Percentiles rank a stretch among this genome's conserved stretches.
Conservation (phyloP, 805 yeast genomes). For the Kodamaea jinghongensis region DNA sequence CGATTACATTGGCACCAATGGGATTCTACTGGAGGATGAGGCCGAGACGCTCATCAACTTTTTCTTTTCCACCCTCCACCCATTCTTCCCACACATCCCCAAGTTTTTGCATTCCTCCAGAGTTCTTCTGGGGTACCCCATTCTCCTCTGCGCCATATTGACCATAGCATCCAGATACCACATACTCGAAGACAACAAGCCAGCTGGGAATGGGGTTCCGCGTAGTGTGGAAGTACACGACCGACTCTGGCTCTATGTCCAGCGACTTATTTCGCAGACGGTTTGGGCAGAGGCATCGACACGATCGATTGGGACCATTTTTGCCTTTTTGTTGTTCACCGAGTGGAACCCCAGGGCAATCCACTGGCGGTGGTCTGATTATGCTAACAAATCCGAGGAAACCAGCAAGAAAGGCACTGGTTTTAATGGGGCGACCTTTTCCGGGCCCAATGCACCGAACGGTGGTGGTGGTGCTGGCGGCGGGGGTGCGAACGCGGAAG, state of each 20-base stretch:
- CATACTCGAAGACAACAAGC: conserved; percentile 43
- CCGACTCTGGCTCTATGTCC: conserved; percentile 80
- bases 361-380: conserved; percentile 84
- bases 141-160: conserved; percentile 73
- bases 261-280: conserved; percentile 74
- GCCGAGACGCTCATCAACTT: conserved; percentile 55
- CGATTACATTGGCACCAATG: conserved; percentile 59
- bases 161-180: conserved; percentile 82
- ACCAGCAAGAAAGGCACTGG: conserved; percentile 2
- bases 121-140: conserved; percentile 72
- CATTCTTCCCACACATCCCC: conserved; percentile 87
- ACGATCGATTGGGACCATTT: conserved; percentile 79
- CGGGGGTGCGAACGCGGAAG: too few species aligned
- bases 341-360: conserved; percentile 97
- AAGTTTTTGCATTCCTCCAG: conserved; percentile 63
- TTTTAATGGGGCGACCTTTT: too few species aligned
- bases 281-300: conserved; percentile 95
- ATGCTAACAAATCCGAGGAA: conserved; percentile 63
- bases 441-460: background rate
- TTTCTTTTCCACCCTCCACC: conserved; percentile 79
- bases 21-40: conserved; percentile 59
- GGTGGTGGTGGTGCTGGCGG: too few species aligned
- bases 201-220: conserved; percentile 28
- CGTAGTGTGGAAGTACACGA: conserved; percentile 68
- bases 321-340: conserved; percentile 79